Base-by-base conservation (phyloP, 352 stramenopile species). In the Phytopythium helicoides region DNA sequence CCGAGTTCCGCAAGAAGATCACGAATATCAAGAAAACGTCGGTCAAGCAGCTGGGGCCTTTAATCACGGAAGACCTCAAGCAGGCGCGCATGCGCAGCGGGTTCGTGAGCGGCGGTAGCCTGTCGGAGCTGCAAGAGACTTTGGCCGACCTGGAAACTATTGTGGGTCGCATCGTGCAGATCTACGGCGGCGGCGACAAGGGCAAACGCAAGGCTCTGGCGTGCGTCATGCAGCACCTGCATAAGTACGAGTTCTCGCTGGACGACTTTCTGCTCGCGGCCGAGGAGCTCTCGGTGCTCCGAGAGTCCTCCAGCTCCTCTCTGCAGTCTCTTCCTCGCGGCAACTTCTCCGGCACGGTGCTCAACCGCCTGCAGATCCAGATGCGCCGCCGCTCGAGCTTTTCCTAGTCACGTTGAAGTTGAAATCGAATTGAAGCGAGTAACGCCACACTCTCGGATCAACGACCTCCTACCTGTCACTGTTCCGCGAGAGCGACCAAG, bases 231-330 rank as follows among this genome's bases (percentile, higher is more conserved):
- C 78, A 89, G 66, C 70, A 90, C 40, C 46, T 93, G 47, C 77
- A 79, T 57, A 93, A 91, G 56, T 93, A 83, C 58, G 76, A 93
- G 52, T 93, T 93, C 53, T 90, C 80, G 28, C 64, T 88, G 23
- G 75, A 88, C 51, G 80, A 90, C 45, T 88, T 86, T 31, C 46
- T 90, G 14, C 48, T 74, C 6, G 75, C 76, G 1, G 77, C 80
- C 11, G 80, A 88, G 46, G 80, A 87, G 33, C 62, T 83, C 16
- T 69, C 67, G 9, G 37, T 37, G 18, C 57, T 68, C 8, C 28
- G 34, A 8, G 54, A 70, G 46, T 52, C 46, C 3, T 41, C 46
- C 9, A 52, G 28, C 28, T 52, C 48, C 14, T 54, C 35, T 16
- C 26, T 54, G 48, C 48, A 54, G 35, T 47, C 47, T 33, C 47